Percentiles rank a stretch among this genome's conserved stretches.
Conservation (phyloP, 75 land plant species). For the Selaginella moellendorffii region DNA sequence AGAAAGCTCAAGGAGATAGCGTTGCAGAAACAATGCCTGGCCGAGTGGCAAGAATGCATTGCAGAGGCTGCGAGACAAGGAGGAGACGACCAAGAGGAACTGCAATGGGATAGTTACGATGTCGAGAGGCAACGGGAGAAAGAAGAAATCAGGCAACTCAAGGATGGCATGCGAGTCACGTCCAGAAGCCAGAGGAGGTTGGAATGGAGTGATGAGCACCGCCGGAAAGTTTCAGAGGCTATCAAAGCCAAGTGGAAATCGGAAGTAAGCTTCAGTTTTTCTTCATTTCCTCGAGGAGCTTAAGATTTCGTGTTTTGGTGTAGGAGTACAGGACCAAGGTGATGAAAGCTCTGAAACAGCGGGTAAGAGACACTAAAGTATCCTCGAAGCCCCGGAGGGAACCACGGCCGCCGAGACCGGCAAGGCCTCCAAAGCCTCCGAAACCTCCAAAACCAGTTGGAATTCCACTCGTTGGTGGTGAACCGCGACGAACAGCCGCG, state of each 20-base stretch:
- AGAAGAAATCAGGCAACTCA: slow-evolving; percentile 8
- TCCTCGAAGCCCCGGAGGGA: slow-evolving; percentile 10
- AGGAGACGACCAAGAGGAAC: slow-evolving; percentile 36
- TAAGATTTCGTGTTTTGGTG: not conserved
- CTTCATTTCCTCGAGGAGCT: too few species aligned
- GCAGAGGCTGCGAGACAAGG: slow-evolving; percentile 65
- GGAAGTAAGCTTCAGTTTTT: too few species aligned
- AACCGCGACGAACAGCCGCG: not conserved
- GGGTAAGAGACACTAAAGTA: not conserved
- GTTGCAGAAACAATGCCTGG: slow-evolving; percentile 21
- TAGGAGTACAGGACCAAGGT: slow-evolving; percentile 56
- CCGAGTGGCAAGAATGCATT: slow-evolving; percentile 44
- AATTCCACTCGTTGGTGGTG: too few species aligned
- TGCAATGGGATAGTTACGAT: slow-evolving; percentile 55
- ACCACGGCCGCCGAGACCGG: not conserved
- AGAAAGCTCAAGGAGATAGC: slow-evolving; percentile 23
- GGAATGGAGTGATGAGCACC: not conserved
- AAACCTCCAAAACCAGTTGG: too few species aligned
- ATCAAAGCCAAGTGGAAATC: slow-evolving; percentile 88
- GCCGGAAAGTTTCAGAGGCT: slow-evolving; percentile 57
- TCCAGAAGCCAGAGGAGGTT: slow-evolving; percentile 44
- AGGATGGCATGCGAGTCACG: slow-evolving; percentile 21
- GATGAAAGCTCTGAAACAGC: slow-evolving; percentile 23
- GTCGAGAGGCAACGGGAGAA: not conserved
- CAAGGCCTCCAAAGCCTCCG: too few species aligned